phyloP scores from a whole-genome alignment of 176 grass and related monocot genomes.

The Ensete ventricosum region DNA sequence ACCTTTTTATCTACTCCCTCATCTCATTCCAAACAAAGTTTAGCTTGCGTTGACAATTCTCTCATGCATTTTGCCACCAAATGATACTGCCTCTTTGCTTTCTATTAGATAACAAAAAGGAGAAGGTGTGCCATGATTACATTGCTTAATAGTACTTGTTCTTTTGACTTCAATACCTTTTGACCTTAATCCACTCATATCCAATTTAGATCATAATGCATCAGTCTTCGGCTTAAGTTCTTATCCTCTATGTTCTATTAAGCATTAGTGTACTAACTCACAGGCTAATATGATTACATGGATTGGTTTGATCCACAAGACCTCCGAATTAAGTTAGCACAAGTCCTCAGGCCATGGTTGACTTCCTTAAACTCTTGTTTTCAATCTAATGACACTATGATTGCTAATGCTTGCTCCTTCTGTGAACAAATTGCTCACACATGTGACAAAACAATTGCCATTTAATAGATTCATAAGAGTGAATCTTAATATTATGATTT shows the following conservation, averaged over 20 bases:
- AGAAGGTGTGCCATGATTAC: constrained; percentile 13
- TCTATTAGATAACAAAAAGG: background rate
- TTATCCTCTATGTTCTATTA: background rate
- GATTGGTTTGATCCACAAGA: background rate
- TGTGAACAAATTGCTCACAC: no score
- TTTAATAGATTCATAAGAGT: no score
- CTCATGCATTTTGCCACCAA: background rate
- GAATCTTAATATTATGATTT: no score
- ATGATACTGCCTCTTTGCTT: background rate
- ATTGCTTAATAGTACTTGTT: background rate
- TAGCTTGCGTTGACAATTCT: background rate
- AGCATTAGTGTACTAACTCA: background rate
- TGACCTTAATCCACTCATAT: background rate
- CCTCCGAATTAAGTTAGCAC: background rate
- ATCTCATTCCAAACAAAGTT: no score
- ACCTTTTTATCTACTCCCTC: no score
- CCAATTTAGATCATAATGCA: background rate
- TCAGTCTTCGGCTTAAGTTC: background rate
- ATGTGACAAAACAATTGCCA: no score
- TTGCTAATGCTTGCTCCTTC: no score
- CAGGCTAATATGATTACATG: background rate
- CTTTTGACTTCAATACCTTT: background rate
- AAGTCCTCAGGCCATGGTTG: background rate
- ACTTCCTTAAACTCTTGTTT: background rate
- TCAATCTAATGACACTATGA: no score